Conservation (phyloP, 257 asterid species). For the Ligustrum vulgare region DNA sequence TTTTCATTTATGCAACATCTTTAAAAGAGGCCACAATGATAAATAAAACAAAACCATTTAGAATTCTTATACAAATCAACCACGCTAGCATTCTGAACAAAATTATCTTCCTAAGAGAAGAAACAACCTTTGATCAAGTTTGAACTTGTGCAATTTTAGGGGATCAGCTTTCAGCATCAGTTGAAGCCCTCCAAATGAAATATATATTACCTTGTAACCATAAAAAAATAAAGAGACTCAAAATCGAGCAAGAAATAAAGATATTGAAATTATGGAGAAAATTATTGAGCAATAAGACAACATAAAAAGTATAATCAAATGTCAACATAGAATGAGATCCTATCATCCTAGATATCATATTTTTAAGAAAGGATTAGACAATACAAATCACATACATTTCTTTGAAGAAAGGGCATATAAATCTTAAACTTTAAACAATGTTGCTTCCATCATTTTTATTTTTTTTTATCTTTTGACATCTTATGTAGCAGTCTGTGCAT, state of each 20-base stretch:
- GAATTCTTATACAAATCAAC: slow-evolving; percentile 2
- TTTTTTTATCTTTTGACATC: too few species aligned
- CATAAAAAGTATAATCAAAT: too few species aligned
- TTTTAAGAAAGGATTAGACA: not conserved
- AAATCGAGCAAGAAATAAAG: not conserved
- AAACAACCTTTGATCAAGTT: slow-evolving; percentile 65
- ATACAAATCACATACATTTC: not conserved
- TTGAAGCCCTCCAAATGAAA: slow-evolving; percentile 95
- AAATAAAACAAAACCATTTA: not conserved
- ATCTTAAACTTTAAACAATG: too few species aligned
- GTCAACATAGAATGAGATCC: not conserved
- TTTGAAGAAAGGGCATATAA: too few species aligned
- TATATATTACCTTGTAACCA: slow-evolving; percentile 48
- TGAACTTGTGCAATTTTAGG: slow-evolving; percentile 52
- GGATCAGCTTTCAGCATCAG: slow-evolving; percentile 67
- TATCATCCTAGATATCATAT: too few species aligned
- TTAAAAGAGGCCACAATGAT: too few species aligned
- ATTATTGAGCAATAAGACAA: not conserved
- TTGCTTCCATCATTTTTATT: too few species aligned
- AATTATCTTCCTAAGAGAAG: slow-evolving; percentile 70
- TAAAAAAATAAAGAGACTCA: not conserved
- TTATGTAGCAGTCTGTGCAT: too few species aligned
- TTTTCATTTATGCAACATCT: not conserved
- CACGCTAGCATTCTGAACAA: too few species aligned
- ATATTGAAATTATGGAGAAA: not conserved